Evolutionary conservation across 1,284 basidiomycete genomes (phyloP), one percentile per base, ranked within the genome.

Genomic region (Naganishia liquefaciens): DNA sequence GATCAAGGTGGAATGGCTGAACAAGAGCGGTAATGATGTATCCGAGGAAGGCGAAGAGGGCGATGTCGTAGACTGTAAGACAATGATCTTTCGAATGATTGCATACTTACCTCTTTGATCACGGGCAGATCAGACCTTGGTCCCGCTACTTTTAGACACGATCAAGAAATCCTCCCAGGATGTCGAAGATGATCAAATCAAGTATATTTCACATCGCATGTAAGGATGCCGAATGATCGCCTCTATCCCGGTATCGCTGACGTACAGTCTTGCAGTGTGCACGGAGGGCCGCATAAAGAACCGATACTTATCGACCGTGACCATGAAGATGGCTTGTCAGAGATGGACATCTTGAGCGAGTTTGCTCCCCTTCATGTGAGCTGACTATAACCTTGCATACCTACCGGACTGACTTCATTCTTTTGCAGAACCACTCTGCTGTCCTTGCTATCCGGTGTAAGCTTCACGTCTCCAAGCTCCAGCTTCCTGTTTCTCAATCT

Each of bases 361-460:
- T 86, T 94, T 57, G 90, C 91, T 1, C 91, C 91, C 19, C 75
- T 92, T 82, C 88, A 81, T 74, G 87, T 83, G 44, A 44, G 47
- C 30, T 39, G 11, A 4, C 21, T 21, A 43, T 13, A 37, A n/a
- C 19, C 42, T n/a, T 21, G 21, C 30, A n/a, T 5, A 5, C 21
- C 15, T 37, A 21, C 42, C 11, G 21, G 30, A 19, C 52, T 49
- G 23, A 57, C 42, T 42, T 19, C 25, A 49, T 68, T 47, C 17
- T 57, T 28, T 17, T 54, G 11, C 62, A 82, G 79, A 83, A 83
- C 69, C 80, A 83, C 71, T 78, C 80, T 54, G 80, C 82, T 27
- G 80, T 82, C 3, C 73, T 81, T 47, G 79, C 81, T 10, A 80
- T 82, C 49, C 74, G 76, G 63, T 76, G 71, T 71, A 47, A 58